A percentile compares a stretch with the other conserved stretches of the same genome.
phyloP scores from a whole-genome alignment of 2,329 filamentous ascomycete species.

The Pyrenophora teres region DNA sequence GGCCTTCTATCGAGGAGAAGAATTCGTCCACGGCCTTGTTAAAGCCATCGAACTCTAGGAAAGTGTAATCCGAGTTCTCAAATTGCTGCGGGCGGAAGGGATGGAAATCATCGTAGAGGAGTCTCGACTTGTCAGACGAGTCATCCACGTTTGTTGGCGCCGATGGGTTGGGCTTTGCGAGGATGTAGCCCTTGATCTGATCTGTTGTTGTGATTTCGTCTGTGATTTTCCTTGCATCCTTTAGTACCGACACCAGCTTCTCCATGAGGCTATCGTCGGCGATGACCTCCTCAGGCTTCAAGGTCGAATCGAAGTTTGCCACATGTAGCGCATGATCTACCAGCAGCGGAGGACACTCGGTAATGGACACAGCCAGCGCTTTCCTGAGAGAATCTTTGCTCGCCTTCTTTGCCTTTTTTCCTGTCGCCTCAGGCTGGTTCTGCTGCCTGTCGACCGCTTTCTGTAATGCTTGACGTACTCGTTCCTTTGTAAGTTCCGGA shows the following conservation, averaged over 20 bases:
- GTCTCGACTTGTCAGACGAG: slow-evolving; percentile 49
- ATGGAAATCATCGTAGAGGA: slow-evolving; percentile 94
- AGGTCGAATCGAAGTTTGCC: slow-evolving; percentile 69
- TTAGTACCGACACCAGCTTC: slow-evolving; percentile 68
- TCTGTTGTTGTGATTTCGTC: slow-evolving; percentile 69
- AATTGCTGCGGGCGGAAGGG: slow-evolving; percentile 87
- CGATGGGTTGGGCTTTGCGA: slow-evolving; percentile 65
- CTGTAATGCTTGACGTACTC: slow-evolving; percentile 71
- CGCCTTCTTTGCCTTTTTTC: slow-evolving; percentile 74
- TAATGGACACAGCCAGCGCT: slow-evolving; percentile 80
- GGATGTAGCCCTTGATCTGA: slow-evolving; percentile 79
- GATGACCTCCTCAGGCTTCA: slow-evolving; percentile 71
- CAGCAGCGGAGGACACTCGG: slow-evolving; percentile 84
- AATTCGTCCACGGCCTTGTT: slow-evolving; percentile 96
- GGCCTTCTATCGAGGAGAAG: slow-evolving; percentile 93
- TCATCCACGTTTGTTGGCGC: slow-evolving; percentile 46
- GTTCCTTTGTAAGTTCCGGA: slow-evolving; percentile 73
- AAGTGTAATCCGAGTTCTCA: slow-evolving; percentile 66
- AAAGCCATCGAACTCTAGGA: slow-evolving; percentile 81
- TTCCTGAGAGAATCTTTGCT: slow-evolving; percentile 76
- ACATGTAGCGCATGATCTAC: slow-evolving; percentile 82
- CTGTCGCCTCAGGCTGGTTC: slow-evolving; percentile 53
- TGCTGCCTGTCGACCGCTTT: slow-evolving; percentile 66
- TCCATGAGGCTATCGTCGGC: slow-evolving; percentile 67
- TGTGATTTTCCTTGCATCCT: slow-evolving; percentile 72